Conservation (phyloP, 2,329 filamentous ascomycete species). For the Sclerotiophoma versabilis region DNA sequence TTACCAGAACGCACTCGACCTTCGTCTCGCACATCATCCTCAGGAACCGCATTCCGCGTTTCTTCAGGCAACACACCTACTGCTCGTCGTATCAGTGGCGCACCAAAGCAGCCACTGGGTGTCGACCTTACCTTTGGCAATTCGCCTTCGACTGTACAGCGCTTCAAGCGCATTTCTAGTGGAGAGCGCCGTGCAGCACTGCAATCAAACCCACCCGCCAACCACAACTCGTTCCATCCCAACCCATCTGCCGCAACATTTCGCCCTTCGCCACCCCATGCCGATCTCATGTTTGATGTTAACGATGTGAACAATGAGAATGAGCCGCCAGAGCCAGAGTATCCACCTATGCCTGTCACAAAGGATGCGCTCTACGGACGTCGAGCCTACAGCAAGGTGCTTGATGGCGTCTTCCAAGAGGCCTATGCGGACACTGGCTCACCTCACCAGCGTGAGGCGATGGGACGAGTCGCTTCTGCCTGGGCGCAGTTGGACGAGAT, state of each 20-base stretch:
- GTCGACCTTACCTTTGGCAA: slow-evolving; percentile 95
- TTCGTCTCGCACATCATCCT: slow-evolving; percentile 48
- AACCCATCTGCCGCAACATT: slow-evolving; percentile 49
- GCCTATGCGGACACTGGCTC: slow-evolving; percentile 79
- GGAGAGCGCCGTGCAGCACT: slow-evolving; percentile 49
- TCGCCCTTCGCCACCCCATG: slow-evolving; percentile 45
- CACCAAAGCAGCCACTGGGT: slow-evolving; percentile 76
- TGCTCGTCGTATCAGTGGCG: slow-evolving; percentile 52
- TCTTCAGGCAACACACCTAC: slow-evolving; percentile 51
- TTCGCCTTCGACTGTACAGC: slow-evolving; percentile 85
- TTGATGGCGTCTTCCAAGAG: slow-evolving; percentile 86
- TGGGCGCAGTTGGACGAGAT: slow-evolving; percentile 84
- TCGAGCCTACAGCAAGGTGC: slow-evolving; percentile 78
- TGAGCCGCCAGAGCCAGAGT: slow-evolving; percentile 56
- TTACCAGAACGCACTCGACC: slow-evolving; percentile 36
- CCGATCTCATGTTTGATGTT: slow-evolving; percentile 60
- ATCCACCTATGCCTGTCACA: slow-evolving; percentile 61
- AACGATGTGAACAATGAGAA: slow-evolving; percentile 71
- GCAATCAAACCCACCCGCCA: slow-evolving; percentile 38
- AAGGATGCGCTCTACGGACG: slow-evolving; percentile 87
- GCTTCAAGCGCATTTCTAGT: slow-evolving; percentile 89
- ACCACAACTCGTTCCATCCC: slow-evolving; percentile 38
- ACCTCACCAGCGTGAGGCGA: slow-evolving; percentile 78
- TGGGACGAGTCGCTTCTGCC: slow-evolving; percentile 83
- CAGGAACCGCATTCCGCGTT: slow-evolving; percentile 47